Evolutionary conservation across 768 basidiomycete species (phyloP).

Genomic region (Leccinum ochraceum): DNA sequence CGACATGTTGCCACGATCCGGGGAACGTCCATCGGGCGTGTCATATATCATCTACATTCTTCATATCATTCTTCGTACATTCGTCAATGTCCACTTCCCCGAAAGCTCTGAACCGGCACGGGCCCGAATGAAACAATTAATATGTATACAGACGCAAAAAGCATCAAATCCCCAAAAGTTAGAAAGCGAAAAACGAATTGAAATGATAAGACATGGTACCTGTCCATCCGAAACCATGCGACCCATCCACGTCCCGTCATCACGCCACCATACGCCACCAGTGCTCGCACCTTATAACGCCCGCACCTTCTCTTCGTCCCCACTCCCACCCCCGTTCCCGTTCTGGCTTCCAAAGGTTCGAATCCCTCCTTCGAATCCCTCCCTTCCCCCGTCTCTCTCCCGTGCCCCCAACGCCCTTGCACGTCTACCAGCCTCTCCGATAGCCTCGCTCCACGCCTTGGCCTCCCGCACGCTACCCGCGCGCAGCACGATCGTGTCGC

Average conservation of each 20-base stretch:
- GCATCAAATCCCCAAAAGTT: background rate
- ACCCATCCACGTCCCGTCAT: background rate
- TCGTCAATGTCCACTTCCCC: background rate
- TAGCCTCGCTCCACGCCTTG: slow-evolving; percentile 49
- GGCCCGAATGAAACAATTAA: background rate
- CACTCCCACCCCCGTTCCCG: background rate
- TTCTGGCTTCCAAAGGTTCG: background rate
- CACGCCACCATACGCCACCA: background rate
- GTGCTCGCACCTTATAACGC: background rate
- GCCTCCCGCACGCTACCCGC: slow-evolving; percentile 61
- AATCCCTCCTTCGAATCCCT: background rate
- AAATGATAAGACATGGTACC: slow-evolving; percentile 7
- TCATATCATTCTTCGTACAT: background rate
- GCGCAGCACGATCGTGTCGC: slow-evolving; percentile 63
- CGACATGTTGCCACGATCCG: background rate
- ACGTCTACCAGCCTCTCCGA: slow-evolving; percentile 26
- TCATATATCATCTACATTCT: background rate
- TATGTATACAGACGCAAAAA: background rate
- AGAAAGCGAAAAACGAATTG: background rate
- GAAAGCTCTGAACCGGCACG: background rate
- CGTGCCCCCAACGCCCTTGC: slow-evolving; percentile 11
- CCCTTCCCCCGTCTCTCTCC: background rate
- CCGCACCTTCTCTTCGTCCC: background rate
- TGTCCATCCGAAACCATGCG: slow-evolving; percentile 1
- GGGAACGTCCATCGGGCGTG: background rate